Percentiles rank a stretch among this genome's conserved stretches.
Evolutionary conservation across 2,329 filamentous ascomycete genomes (phyloP).

Genomic region (Diaporthe citriasiana): DNA sequence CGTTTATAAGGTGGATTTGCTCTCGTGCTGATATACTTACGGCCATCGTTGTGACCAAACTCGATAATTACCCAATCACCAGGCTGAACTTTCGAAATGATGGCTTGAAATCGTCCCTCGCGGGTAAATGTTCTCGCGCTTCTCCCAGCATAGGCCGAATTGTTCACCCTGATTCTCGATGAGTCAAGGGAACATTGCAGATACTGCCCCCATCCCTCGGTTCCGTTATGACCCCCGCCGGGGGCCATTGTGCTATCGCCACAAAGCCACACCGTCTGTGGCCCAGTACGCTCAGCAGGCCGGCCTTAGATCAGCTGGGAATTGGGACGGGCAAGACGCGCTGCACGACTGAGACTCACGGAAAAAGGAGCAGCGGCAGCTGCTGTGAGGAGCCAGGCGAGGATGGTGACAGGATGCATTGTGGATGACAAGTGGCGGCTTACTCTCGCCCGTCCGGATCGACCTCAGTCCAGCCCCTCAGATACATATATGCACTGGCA

Average conservation of each 20-base stretch:
- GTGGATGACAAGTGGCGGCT: not conserved
- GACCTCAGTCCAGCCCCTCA: not conserved
- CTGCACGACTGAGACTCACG: not conserved
- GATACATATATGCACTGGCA: not conserved
- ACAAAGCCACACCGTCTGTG: slow-evolving; percentile 39
- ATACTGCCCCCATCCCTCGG: slow-evolving; percentile 43
- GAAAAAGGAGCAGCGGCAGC: not conserved
- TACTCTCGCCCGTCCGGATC: too few relatives aligned
- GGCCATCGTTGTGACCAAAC: slow-evolving; percentile 71
- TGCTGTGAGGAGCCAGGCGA: not conserved
- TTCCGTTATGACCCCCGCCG: slow-evolving; percentile 42
- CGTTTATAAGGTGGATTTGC: not conserved
- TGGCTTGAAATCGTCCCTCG: slow-evolving; percentile 65
- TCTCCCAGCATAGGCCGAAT: slow-evolving; percentile 67
- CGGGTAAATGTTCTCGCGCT: slow-evolving; percentile 67
- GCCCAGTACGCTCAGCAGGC: not conserved
- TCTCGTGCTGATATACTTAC: not conserved
- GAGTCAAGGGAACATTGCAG: slow-evolving; percentile 43
- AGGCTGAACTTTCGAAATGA: slow-evolving; percentile 58
- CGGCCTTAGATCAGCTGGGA: not conserved
- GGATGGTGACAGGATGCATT: not conserved
- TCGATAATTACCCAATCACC: slow-evolving; percentile 71
- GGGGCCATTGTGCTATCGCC: slow-evolving; percentile 44
- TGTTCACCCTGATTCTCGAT: slow-evolving; percentile 54
- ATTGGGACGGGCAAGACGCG: not conserved